Percentiles rank a stretch among this genome's conserved stretches.
phyloP scores from a whole-genome alignment of 148 eudicot species.

The Fagopyrum homotropicum region DNA sequence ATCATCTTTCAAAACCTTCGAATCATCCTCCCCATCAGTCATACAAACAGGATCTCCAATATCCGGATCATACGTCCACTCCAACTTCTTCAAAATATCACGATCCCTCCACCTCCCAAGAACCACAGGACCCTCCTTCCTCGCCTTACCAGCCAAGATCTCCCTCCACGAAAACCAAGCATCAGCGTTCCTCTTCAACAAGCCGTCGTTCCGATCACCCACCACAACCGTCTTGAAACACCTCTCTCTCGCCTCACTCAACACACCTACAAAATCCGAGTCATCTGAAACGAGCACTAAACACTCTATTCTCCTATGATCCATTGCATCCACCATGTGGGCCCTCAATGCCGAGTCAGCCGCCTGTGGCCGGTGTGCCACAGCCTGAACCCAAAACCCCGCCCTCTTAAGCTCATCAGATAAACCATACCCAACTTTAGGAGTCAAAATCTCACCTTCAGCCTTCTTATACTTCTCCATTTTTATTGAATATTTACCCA shows the following conservation, averaged over 20 bases:
- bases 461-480: conserved; percentile 69
- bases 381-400: conserved; percentile 69
- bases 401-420: conserved; percentile 68
- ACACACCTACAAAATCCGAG: conserved; percentile 50
- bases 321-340: conserved; percentile 71
- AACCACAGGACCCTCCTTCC: conserved; percentile 57
- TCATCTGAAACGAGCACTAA: conserved; percentile 81
- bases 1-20: conserved; percentile 13
- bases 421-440: conserved; percentile 69
- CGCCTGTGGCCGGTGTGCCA: conserved; percentile 62
- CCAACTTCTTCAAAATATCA: conserved; percentile 59
- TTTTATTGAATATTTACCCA: conserved; percentile 55
- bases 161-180: conserved; percentile 83
- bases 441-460: conserved; percentile 55
- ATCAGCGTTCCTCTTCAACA: conserved; percentile 63
- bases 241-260: conserved; percentile 74
- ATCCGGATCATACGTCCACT: conserved; percentile 66
- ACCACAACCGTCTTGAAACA: conserved; percentile 79
- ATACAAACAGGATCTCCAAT: conserved; percentile 22
- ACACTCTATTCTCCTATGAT: conserved; percentile 38
- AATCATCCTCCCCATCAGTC: conserved; percentile 14
- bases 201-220: conserved; percentile 59
- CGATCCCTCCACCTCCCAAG: conserved; percentile 72
- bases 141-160: conserved; percentile 65
- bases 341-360: conserved; percentile 58